A percentile compares a stretch with the other conserved stretches of the same genome.
Evolutionary conservation across 2,329 filamentous ascomycete species (phyloP).

Genomic region (Arthroderma sp.): DNA sequence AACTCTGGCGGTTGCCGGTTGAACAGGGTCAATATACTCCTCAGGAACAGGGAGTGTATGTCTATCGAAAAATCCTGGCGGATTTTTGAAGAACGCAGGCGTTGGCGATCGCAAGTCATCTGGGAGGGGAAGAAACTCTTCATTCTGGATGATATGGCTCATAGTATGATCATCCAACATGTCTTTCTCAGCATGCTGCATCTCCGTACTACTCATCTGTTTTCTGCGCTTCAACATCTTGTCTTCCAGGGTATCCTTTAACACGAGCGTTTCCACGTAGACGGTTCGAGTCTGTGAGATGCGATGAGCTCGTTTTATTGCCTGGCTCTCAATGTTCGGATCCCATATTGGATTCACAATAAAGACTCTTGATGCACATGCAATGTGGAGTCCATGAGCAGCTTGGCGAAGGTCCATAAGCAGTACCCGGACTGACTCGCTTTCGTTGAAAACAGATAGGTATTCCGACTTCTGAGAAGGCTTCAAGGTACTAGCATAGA

Average conservation of each 20-base stretch:
- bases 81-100: constrained; percentile 21
- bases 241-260: constrained; percentile 72
- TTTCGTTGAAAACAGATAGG: constrained; percentile 64
- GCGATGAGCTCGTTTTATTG: constrained; percentile 76
- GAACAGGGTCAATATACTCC: constrained; percentile 6
- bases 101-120: constrained; percentile 21
- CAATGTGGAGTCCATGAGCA: constrained; percentile 76
- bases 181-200: constrained; percentile 45
- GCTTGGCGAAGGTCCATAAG: constrained; percentile 88
- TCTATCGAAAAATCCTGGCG: constrained; percentile 28
- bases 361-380: constrained; percentile 70
- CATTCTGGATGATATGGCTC: constrained; percentile 46
- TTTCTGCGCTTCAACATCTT: constrained; percentile 62
- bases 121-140: constrained; percentile 37
- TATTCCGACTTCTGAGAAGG: constrained; percentile 58
- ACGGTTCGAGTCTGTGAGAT: constrained; percentile 74
- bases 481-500: constrained; percentile 45
- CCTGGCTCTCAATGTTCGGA: constrained; percentile 73
- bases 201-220: constrained; percentile 55
- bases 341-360: constrained; percentile 83
- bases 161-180: constrained; percentile 49
- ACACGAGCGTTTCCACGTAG: constrained; percentile 71
- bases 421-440: constrained; percentile 58
- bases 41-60: constrained; percentile 29
- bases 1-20: not conserved